Conservation (phyloP, 176 grass and related monocot species). For the Phoenix dactylifera region DNA sequence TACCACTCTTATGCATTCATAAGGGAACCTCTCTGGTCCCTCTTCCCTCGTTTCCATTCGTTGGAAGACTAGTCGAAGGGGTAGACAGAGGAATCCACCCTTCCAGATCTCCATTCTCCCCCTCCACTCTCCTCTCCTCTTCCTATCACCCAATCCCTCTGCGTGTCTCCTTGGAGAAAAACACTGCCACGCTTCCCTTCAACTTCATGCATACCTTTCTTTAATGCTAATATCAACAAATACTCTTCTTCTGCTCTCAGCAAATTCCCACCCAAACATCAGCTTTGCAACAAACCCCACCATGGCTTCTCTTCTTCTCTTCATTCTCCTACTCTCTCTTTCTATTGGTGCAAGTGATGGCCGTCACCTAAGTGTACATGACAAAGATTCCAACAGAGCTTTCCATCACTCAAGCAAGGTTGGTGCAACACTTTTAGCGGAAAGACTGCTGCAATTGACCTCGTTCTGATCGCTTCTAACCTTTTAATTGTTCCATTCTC, state of each 20-base stretch:
- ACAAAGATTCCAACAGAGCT: conserved; percentile 13
- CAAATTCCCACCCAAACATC: no score
- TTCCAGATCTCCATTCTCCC: conserved; percentile 7
- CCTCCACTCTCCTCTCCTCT: conserved; percentile 6
- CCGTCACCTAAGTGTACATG: conserved; percentile 12
- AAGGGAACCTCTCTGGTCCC: conserved; percentile 12
- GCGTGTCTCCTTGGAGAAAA: conserved; percentile 23
- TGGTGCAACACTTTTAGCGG: background rate
- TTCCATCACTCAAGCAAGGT: conserved; percentile 31
- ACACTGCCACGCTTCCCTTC: conserved; percentile 1
- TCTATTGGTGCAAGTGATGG: background rate
- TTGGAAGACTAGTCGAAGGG: background rate
- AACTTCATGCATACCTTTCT: conserved; percentile 8
- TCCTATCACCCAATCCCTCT: background rate
- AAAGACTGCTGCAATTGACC: background rate
- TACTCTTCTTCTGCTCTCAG: background rate
- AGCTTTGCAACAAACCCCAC: conserved; percentile 13
- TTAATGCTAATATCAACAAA: background rate
- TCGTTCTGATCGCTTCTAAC: background rate
- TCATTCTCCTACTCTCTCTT: background rate
- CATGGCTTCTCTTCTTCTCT: conserved; percentile 27
- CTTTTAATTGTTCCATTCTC: background rate
- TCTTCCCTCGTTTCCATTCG: background rate
- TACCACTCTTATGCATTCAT: conserved; percentile 41
- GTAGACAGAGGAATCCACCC: no score